Conservation (phyloP, 2,329 filamentous ascomycete species). For the Nemania sp. region DNA sequence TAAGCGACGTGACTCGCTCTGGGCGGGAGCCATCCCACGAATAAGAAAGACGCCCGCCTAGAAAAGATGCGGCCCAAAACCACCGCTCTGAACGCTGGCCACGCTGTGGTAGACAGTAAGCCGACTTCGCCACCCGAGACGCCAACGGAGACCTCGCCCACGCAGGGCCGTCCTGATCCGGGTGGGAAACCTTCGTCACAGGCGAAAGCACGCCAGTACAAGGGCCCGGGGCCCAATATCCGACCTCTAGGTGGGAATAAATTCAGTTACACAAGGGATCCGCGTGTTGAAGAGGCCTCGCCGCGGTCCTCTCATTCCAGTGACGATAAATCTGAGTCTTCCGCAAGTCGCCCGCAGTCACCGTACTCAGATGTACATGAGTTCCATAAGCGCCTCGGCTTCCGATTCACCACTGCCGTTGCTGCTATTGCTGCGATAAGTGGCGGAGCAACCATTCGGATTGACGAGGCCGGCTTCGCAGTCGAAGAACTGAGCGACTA, state of each 20-base stretch:
- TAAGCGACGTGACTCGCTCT: conserved; percentile 34
- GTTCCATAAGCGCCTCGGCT: conserved; percentile 29
- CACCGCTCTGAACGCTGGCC: conserved; percentile 37
- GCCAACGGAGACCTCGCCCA: conserved; percentile 43
- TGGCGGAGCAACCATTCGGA: conserved; percentile 24
- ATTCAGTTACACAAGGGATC: conserved; percentile 38
- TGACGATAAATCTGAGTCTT: conserved; percentile 37
- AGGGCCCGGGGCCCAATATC: conserved; percentile 40
- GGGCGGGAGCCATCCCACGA: conserved; percentile 35
- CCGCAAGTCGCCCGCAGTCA: conserved; percentile 36
- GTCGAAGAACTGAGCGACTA: conserved; percentile 41
- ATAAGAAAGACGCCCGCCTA: conserved; percentile 23
- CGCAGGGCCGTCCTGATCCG: conserved; percentile 32
- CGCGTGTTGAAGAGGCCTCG: conserved; percentile 40
- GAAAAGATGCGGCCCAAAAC: conserved; percentile 40
- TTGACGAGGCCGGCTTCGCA: conserved; percentile 35
- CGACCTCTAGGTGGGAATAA: conserved; percentile 41
- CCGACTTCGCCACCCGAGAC: conserved; percentile 50
- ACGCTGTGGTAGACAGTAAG: conserved; percentile 33
- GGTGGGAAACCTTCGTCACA: conserved; percentile 29
- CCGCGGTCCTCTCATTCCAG: conserved; percentile 40
- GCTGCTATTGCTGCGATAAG: conserved; percentile 25
- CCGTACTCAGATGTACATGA: conserved; percentile 35
- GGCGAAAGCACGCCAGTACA: conserved; percentile 33
- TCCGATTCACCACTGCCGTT: conserved; percentile 27